Conservation (phyloP, 148 eudicot genomes). For the Chenopodium formosanum region DNA sequence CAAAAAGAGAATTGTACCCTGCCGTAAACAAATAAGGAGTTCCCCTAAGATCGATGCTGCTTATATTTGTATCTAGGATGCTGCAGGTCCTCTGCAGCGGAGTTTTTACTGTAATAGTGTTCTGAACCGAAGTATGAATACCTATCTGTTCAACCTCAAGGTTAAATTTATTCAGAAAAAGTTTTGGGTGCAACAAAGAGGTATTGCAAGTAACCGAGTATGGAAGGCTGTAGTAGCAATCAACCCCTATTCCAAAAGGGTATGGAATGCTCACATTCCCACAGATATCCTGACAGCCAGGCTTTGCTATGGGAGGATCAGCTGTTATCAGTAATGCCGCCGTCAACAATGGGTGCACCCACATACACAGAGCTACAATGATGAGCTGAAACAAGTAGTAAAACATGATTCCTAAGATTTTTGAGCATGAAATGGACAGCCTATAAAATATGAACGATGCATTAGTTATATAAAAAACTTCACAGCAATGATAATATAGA, state of each 20-base stretch:
- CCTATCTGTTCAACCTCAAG: constrained; percentile 20
- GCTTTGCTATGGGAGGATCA: constrained; percentile 9
- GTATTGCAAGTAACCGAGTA: constrained; percentile 20
- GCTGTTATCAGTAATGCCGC: background rate
- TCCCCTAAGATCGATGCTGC: constrained; percentile 2
- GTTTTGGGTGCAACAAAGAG: constrained; percentile 12
- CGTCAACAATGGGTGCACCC: background rate
- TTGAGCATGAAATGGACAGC: background rate
- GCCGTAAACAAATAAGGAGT: constrained; percentile 2
- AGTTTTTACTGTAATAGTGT: constrained; percentile 5
- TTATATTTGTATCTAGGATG: constrained; percentile 5
- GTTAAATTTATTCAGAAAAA: background rate
- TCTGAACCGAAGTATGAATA: constrained; percentile 9
- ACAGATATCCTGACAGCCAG: constrained; percentile 18
- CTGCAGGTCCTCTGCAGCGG: constrained; percentile 10
- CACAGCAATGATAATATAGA: background rate
- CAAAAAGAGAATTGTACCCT: background rate
- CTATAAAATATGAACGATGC: background rate
- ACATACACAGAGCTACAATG: background rate
- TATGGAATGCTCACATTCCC: constrained; percentile 19
- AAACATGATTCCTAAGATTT: background rate
- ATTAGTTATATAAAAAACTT: background rate
- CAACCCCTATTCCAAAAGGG: constrained; percentile 24
- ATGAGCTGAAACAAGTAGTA: background rate
- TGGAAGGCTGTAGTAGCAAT: constrained; percentile 13